Conservation (phyloP, 1,284 basidiomycete species). For the Tilletia horrida region DNA sequence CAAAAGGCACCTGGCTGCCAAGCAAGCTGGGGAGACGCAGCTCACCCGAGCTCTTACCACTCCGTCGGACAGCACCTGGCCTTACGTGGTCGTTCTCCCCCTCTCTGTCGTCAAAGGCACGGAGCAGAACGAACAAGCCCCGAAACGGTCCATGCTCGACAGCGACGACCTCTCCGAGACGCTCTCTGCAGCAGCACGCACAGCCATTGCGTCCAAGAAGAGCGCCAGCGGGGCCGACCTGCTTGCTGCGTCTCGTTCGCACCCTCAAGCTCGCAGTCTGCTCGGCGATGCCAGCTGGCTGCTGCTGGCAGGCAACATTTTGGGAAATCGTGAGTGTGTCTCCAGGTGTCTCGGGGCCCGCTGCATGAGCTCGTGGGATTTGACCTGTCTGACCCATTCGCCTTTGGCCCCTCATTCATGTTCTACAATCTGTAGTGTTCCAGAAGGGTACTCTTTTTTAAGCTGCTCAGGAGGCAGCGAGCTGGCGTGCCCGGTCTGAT, state of each 20-base stretch:
- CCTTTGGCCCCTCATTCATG: not conserved
- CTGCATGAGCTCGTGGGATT: not conserved
- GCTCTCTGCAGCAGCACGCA: too few relatives aligned
- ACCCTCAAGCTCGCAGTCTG: not conserved
- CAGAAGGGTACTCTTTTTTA: constrained; percentile 8
- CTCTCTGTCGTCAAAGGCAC: too few relatives aligned
- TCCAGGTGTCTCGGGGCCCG: not conserved
- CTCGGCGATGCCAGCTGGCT: constrained; percentile 5
- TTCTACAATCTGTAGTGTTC: not conserved
- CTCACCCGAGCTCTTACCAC: too few relatives aligned
- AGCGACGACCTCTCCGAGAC: too few relatives aligned
- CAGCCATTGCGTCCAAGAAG: too few relatives aligned
- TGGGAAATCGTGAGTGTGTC: not conserved
- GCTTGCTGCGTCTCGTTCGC: not conserved
- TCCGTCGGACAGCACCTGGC: too few relatives aligned
- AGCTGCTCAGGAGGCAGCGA: not conserved
- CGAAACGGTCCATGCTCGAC: too few relatives aligned
- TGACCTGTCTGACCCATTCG: not conserved
- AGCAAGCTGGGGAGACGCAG: too few relatives aligned
- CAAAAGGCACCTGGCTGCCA: too few relatives aligned
- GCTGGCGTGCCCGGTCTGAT: too few relatives aligned
- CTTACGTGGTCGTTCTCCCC: too few relatives aligned
- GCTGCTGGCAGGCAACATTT: constrained; percentile 1
- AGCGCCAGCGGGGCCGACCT: not conserved
- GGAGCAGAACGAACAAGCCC: too few relatives aligned